Conservation (phyloP, 2,329 filamentous ascomycete genomes). For the Raffaelea ambrosiae region DNA sequence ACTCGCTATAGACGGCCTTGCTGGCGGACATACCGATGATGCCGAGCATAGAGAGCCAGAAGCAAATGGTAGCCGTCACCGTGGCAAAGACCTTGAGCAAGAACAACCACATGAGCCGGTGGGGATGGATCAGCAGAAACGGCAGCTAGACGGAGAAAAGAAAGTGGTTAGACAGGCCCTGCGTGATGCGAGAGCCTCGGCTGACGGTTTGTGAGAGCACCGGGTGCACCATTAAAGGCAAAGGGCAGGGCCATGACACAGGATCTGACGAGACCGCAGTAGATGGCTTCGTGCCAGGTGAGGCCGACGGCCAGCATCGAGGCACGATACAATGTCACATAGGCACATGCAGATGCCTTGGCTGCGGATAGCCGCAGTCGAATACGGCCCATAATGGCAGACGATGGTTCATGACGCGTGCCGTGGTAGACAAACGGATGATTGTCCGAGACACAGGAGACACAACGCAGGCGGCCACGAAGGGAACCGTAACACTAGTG, state of each 20-base stretch:
- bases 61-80: conserved; percentile 21
- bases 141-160: conserved; percentile 41
- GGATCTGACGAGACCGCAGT: conserved; percentile 44
- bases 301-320: conserved; percentile 1
- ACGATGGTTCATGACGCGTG: too few relatives aligned
- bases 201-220: conserved; percentile 30
- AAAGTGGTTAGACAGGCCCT: conserved; percentile 42
- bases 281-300: conserved; percentile 32
- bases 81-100: conserved; percentile 28
- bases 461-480: too few relatives aligned
- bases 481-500: too few relatives aligned
- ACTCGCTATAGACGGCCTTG: conserved; percentile 27
- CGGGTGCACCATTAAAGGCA: conserved; percentile 35
- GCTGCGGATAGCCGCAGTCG: too few relatives aligned
- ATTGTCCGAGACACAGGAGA: too few relatives aligned
- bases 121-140: conserved; percentile 40
- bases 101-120: conserved; percentile 37
- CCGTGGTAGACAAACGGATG: too few relatives aligned
- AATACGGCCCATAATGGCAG: too few relatives aligned
- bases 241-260: conserved; percentile 46
- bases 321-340: too few relatives aligned
- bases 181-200: conserved; percentile 39
- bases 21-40: conserved; percentile 47
- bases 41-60: conserved; percentile 35
- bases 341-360: too few relatives aligned